Percentiles rank a stretch among this genome's conserved stretches.
phyloP scores from a whole-genome alignment of 2,329 filamentous ascomycete species.

The Curvularia hawaiiensis region DNA sequence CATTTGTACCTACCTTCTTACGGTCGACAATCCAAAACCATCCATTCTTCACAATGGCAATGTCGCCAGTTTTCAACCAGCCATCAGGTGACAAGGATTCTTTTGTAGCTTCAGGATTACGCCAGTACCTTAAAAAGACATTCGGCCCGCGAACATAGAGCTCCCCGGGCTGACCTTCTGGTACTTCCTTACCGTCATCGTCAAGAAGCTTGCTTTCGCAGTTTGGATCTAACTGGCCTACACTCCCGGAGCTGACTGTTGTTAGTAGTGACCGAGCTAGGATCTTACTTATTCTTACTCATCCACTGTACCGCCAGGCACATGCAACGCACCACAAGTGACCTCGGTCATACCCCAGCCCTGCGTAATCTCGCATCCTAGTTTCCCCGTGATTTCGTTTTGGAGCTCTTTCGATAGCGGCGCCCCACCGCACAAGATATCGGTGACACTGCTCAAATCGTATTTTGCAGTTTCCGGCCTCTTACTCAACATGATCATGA shows the following conservation, averaged over 20 bases:
- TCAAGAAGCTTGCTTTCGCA: slow-evolving; percentile 50
- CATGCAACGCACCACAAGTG: slow-evolving; percentile 48
- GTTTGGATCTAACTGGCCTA: slow-evolving; percentile 49
- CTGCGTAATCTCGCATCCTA: slow-evolving; percentile 46
- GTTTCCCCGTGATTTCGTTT: slow-evolving; percentile 45
- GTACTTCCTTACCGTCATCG: slow-evolving; percentile 51
- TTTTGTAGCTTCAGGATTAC: slow-evolving; percentile 47
- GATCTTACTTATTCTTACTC: slow-evolving; percentile 29
- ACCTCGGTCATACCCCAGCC: slow-evolving; percentile 53
- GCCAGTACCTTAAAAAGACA: slow-evolving; percentile 50
- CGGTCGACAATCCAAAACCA: slow-evolving; percentile 47
- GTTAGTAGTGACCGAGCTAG: neutral
- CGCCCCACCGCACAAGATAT: slow-evolving; percentile 51
- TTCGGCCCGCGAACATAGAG: slow-evolving; percentile 49
- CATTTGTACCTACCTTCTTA: slow-evolving; percentile 33
- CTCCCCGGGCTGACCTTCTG: slow-evolving; percentile 46
- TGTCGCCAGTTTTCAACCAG: slow-evolving; percentile 47
- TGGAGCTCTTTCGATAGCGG: slow-evolving; percentile 51
- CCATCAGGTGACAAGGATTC: slow-evolving; percentile 47
- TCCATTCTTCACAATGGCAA: slow-evolving; percentile 41
- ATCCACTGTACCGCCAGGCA: slow-evolving; percentile 42
- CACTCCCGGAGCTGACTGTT: slow-evolving; percentile 42
- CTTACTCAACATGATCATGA: slow-evolving; percentile 53
- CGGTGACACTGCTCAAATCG: slow-evolving; percentile 47
- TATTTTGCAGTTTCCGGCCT: slow-evolving; percentile 50